Percentiles rank a stretch among this genome's conserved stretches.
Conservation (phyloP, 2,329 filamentous ascomycete genomes). For the Lachnellula occidentalis region DNA sequence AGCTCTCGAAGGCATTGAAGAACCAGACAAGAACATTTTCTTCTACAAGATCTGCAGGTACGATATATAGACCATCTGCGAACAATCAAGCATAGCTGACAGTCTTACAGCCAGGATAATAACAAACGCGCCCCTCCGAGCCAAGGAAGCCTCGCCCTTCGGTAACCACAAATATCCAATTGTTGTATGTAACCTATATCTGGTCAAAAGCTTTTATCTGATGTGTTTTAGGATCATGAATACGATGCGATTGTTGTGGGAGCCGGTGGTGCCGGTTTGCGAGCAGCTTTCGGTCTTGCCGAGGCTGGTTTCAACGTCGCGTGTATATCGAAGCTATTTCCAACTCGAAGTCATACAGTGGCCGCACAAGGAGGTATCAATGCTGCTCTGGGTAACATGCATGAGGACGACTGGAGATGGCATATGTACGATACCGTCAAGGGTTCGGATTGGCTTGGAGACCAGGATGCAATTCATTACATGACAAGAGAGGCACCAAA, state of each 20-base stretch:
- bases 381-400: constrained; percentile 89
- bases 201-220: constrained; percentile 11
- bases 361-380: constrained; percentile 82
- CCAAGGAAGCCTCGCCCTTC: constrained; percentile 86
- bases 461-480: constrained; percentile 97
- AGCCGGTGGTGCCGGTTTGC: constrained; percentile 74
- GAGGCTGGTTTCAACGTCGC: constrained; percentile 88
- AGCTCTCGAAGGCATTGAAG: constrained; percentile 38
- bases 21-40: constrained; percentile 76
- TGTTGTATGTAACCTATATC: constrained; percentile 52
- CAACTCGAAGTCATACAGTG: constrained; percentile 79
- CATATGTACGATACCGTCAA: constrained; percentile 99
- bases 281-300: constrained; percentile 78
- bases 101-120: constrained; percentile 67
- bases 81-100: constrained; percentile 14
- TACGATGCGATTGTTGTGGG: constrained; percentile 96
- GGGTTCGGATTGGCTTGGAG: constrained; percentile 94
- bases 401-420: constrained; percentile 98
- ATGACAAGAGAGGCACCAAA: constrained; percentile 94
- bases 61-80: constrained; percentile 26
- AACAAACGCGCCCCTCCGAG: constrained; percentile 77
- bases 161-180: constrained; percentile 89
- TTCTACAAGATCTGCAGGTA: constrained; percentile 75
- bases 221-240: constrained; percentile 71
- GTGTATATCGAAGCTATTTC: constrained; percentile 67